Evolutionary conservation across 2,329 filamentous ascomycete genomes (phyloP), one percentile per base, ranked within the genome.

Genomic region (Sphaerulina musiva): DNA sequence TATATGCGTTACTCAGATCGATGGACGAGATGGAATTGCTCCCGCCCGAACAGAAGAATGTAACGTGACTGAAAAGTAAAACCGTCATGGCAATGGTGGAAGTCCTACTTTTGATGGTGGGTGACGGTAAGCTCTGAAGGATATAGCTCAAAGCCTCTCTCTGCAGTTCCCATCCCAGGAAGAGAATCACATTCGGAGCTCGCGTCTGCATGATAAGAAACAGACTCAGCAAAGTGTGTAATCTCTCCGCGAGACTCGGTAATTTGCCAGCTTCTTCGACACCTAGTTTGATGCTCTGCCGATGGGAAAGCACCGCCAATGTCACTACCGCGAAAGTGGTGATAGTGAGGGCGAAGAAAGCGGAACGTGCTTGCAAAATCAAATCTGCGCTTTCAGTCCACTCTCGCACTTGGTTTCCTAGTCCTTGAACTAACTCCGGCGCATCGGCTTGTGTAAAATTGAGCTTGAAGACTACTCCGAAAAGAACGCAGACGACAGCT

Each of bases 1-100:
- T 98, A 73, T 98, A 98, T 0, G 91, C 91, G 67, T 86, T 95
- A 5, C 89, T 95, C 17, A 98, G 80, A 67, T 97, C 91, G 64
- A 98, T 83, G n/a, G 87, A 92, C 10, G 91, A 95, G 62, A 98
- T 95, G 40, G 93, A 87, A 69, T 98, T 98, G 45, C 88, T 89
- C 68, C 90, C 90, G 23, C 91, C 93, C 59, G 89, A 83, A 31
- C 89, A 86, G 69, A 97, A 98, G 78, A 95, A 98, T 48, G 86
- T 84, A 36, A 82, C 77, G 72, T 91, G 85, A 62, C 95, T 86
- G 40, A 95, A 76, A 34, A 97, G 80, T 34, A 96, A 75, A 7
- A 81, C 82, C 0, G 86, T 85, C 8, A 84, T 80, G 4, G 84
- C 84, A 44, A 87, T 50, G 14, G 58, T 51, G 5, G 55, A 53